Conservation (phyloP, 148 eudicot genomes). For the Chenopodium suecicum region DNA sequence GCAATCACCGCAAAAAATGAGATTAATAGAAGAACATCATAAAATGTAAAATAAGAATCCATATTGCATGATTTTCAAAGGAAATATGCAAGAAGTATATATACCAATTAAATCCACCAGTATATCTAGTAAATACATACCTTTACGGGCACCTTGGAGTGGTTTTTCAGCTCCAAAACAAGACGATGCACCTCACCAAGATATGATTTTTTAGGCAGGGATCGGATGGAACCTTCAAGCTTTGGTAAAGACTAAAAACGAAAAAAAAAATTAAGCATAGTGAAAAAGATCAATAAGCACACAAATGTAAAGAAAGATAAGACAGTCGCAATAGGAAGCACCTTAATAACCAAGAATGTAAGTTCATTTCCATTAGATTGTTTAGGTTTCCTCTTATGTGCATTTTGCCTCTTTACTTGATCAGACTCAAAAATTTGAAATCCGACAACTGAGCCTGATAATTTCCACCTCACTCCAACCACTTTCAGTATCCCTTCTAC, state of each 20-base stretch:
- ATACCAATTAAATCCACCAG: neutral
- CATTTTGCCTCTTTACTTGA: constrained; percentile 48
- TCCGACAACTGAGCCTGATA: constrained; percentile 82
- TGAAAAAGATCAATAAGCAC: constrained; percentile 9
- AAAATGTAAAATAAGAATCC: neutral
- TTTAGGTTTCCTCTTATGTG: constrained; percentile 54
- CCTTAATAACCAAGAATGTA: constrained; percentile 84
- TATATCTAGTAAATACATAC: constrained; percentile 30
- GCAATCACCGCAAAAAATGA: neutral
- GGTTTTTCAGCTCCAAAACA: constrained; percentile 74
- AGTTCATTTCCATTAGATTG: constrained; percentile 44
- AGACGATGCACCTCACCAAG: constrained; percentile 77
- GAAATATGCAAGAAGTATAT: neutral
- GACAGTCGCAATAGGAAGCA: constrained; percentile 24
- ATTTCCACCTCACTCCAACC: constrained; percentile 92
- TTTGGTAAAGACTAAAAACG: constrained; percentile 64
- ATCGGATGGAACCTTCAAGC: constrained; percentile 69
- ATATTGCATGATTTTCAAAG: neutral
- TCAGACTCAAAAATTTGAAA: constrained; percentile 59
- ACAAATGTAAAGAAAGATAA: constrained; percentile 1
- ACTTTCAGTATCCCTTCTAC: constrained; percentile 73
- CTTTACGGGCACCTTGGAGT: constrained; percentile 66
- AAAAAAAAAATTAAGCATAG: constrained; percentile 5
- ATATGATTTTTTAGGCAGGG: constrained; percentile 69
- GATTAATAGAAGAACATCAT: neutral